phyloP scores from a whole-genome alignment of 345 rosid genomes.

The Ricinus communis region DNA sequence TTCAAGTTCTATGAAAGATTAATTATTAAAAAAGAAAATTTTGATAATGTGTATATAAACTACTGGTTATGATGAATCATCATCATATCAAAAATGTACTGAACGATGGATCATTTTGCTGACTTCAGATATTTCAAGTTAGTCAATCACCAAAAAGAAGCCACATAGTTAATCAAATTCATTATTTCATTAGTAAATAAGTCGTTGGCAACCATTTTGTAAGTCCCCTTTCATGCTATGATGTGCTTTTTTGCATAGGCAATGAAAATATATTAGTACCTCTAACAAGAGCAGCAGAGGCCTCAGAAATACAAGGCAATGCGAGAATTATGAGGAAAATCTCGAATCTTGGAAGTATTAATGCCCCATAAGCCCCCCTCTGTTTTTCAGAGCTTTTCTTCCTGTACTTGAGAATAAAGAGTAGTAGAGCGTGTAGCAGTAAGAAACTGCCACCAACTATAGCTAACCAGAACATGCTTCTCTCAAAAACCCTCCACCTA shows the following conservation, averaged over 20 bases:
- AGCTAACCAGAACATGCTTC: constrained; percentile 95
- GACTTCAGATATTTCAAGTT: neutral
- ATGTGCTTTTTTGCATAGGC: constrained; percentile 3
- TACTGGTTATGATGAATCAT: neutral
- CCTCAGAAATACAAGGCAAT: constrained; percentile 70
- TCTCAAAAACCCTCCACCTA: constrained; percentile 82
- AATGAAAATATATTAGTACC: constrained; percentile 39
- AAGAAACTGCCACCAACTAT: constrained; percentile 64
- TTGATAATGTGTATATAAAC: neutral
- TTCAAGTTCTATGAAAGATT: neutral
- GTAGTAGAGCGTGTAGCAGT: constrained; percentile 53
- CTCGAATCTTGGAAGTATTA: constrained; percentile 79
- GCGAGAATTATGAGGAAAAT: constrained; percentile 73
- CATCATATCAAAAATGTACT: neutral
- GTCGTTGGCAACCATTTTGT: no score
- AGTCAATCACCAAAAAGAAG: neutral
- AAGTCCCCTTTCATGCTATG: neutral
- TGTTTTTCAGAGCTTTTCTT: constrained; percentile 43
- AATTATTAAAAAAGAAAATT: neutral
- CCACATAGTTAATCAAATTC: neutral
- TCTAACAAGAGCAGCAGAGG: constrained; percentile 58
- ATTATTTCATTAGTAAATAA: no score
- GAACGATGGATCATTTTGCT: neutral
- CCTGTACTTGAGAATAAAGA: constrained; percentile 52
- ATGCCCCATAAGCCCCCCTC: constrained; percentile 51